These are phyloP conservation scores for Fusarium avenaceum DNA, from an alignment of 2,329 filamentous ascomycete genomes.

Conservation along the genomic window DNA sequence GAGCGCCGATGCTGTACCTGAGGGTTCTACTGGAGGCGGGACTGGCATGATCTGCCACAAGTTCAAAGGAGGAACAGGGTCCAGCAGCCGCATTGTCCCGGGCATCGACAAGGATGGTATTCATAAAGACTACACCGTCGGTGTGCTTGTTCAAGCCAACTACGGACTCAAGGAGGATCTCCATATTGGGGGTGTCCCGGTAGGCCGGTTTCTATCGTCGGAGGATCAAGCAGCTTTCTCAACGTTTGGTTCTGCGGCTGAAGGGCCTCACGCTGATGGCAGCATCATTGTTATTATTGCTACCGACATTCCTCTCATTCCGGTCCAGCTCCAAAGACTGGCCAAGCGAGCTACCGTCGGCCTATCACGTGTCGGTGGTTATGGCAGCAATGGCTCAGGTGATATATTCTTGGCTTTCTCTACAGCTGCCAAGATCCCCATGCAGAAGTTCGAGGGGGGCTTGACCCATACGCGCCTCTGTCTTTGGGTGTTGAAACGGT, in stretches of 20 bases:
- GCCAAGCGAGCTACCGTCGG: slow-evolving; percentile 74
- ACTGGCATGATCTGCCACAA: slow-evolving; percentile 76
- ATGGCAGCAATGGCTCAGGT: slow-evolving; percentile 72
- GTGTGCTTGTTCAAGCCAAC: slow-evolving; percentile 74
- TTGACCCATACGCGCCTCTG: slow-evolving; percentile 58
- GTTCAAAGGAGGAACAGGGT: slow-evolving; percentile 77
- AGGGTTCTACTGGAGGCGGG: slow-evolving; percentile 76
- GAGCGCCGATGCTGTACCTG: slow-evolving; percentile 64
- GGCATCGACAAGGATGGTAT: slow-evolving; percentile 55
- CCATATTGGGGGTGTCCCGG: slow-evolving; percentile 70
- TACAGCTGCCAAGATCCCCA: slow-evolving; percentile 66
- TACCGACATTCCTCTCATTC: slow-evolving; percentile 52
- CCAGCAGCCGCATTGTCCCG: slow-evolving; percentile 68
- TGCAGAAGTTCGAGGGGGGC: slow-evolving; percentile 51
- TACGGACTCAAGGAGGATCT: slow-evolving; percentile 71
- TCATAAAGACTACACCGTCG: slow-evolving; percentile 67
- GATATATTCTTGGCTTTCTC: slow-evolving; percentile 78
- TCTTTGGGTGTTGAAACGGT: slow-evolving; percentile 49
- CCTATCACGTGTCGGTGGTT: slow-evolving; percentile 70
- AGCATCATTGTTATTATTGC: slow-evolving; percentile 54
- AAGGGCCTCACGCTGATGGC: slow-evolving; percentile 53
- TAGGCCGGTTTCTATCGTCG: slow-evolving; percentile 67
- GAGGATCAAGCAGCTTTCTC: slow-evolving; percentile 33
- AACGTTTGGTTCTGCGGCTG: slow-evolving; percentile 41
- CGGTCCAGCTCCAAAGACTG: slow-evolving; percentile 59